Percentiles rank a stretch among this genome's conserved stretches.
Evolutionary conservation across 805 yeast genomes (phyloP).

Genomic region (Wickerhamomyces kurtzmanii): DNA sequence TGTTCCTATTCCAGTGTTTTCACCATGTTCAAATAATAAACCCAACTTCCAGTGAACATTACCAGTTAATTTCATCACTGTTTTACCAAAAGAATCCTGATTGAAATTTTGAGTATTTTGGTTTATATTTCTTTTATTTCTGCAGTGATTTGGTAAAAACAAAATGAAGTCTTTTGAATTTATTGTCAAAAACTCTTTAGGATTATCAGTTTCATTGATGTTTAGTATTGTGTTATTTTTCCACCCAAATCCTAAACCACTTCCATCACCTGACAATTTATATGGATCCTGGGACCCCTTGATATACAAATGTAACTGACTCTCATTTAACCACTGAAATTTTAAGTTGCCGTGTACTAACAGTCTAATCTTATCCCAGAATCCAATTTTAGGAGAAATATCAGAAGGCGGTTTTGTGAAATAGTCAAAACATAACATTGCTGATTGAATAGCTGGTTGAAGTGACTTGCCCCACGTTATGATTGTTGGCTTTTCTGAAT

Average conservation of each 20-base stretch:
- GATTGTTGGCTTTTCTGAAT: slow-evolving; percentile 36
- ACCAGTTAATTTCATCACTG: slow-evolving; percentile 53
- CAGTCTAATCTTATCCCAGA: slow-evolving; percentile 61
- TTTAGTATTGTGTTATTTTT: slow-evolving; percentile 38
- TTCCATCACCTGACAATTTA: slow-evolving; percentile 41
- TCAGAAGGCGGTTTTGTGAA: slow-evolving; percentile 65
- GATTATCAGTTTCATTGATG: slow-evolving; percentile 39
- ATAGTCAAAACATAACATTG: slow-evolving; percentile 56
- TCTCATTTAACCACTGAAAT: slow-evolving; percentile 32
- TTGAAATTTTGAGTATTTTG: slow-evolving; percentile 12
- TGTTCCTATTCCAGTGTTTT: slow-evolving; percentile 21
- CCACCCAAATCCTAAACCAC: slow-evolving; percentile 64
- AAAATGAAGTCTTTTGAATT: slow-evolving; percentile 47
- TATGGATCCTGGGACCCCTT: slow-evolving; percentile 55
- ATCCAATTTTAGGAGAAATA: slow-evolving; percentile 52
- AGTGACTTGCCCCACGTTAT: slow-evolving; percentile 58
- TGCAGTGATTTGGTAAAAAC: slow-evolving; percentile 18
- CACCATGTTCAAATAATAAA: slow-evolving; percentile 58
- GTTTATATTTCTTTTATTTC: no score
- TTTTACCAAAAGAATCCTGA: slow-evolving; percentile 25
- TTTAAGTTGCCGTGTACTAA: slow-evolving; percentile 42
- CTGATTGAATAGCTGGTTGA: slow-evolving; percentile 49
- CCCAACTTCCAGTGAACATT: slow-evolving; percentile 75
- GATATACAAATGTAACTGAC: slow-evolving; percentile 51
- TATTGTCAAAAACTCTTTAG: slow-evolving; percentile 40